Evolutionary conservation across 108 stramenopile genomes (phyloP).

Genomic region (Aurantiochytrium sp.): DNA sequence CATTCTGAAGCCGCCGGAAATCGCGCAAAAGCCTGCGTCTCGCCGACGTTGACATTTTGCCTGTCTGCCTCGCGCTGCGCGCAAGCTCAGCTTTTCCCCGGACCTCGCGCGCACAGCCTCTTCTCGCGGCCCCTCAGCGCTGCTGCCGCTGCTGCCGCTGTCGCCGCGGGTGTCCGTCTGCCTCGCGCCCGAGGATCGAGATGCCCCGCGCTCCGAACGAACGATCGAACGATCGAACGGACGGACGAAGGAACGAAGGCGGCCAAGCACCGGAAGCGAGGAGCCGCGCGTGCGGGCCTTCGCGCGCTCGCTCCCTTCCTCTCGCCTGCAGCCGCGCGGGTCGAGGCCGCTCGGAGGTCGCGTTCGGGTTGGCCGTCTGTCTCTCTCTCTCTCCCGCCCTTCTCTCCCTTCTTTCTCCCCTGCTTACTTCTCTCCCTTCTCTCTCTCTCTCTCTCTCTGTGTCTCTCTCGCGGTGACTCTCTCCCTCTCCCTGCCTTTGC

Average conservation of each 20-base stretch:
- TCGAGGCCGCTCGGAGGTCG: neutral
- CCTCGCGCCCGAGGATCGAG: too few species aligned
- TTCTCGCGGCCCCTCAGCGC: neutral
- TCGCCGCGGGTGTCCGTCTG: too few species aligned
- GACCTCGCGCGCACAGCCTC: too few species aligned
- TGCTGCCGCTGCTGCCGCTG: too few species aligned
- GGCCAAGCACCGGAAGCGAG: too few species aligned
- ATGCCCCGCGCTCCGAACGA: too few species aligned
- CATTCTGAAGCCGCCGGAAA: constrained; percentile 91
- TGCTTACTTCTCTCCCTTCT: neutral
- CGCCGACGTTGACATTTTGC: constrained; percentile 85
- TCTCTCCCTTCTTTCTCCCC: neutral
- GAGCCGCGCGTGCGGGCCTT: too few species aligned
- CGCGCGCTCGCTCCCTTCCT: too few species aligned
- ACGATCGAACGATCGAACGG: too few species aligned
- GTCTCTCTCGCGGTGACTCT: neutral
- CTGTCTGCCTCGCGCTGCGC: neutral
- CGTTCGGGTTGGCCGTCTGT: neutral
- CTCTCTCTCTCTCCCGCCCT: neutral
- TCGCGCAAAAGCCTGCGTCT: constrained; percentile 90
- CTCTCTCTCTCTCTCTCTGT: neutral
- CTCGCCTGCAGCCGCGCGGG: too few species aligned
- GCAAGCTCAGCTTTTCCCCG: too few species aligned
- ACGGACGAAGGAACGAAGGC: too few species aligned
- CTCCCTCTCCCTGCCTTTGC: neutral